phyloP scores from a whole-genome alignment of 805 yeast genomes.

The Spathaspora hagerdaliae region DNA sequence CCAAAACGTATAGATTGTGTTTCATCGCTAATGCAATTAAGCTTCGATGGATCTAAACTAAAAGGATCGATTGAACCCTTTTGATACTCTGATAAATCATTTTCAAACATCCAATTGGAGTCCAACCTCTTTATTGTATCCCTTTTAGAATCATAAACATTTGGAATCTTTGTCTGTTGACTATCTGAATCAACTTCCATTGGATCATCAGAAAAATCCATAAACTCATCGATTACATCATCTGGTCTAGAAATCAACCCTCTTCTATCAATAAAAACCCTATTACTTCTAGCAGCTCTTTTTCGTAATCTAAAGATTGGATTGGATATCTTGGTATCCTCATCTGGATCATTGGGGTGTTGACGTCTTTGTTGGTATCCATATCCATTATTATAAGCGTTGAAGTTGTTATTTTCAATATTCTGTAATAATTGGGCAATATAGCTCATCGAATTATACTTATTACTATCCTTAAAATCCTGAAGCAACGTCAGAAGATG shows the following conservation, averaged over 20 bases:
- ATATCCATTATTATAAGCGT: constrained; percentile 37
- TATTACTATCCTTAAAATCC: constrained; percentile 21
- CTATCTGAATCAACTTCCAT: constrained; percentile 17
- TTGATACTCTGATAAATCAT: constrained; percentile 45
- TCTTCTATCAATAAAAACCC: constrained; percentile 72
- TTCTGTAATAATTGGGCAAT: constrained; percentile 36
- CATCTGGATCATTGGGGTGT: constrained; percentile 11
- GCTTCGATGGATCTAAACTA: constrained; percentile 72
- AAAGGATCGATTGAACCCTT: constrained; percentile 44
- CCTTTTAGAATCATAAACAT: constrained; percentile 44
- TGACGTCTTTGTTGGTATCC: constrained; percentile 17
- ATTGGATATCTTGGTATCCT: constrained; percentile 36
- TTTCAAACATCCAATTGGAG: constrained; percentile 67
- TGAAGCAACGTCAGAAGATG: constrained; percentile 40
- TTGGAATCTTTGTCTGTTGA: constrained; percentile 15
- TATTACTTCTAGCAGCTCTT: constrained; percentile 69
- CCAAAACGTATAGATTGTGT: constrained; percentile 92
- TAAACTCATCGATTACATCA: constrained; percentile 21
- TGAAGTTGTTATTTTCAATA: constrained; percentile 36
- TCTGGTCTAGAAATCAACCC: constrained; percentile 29
- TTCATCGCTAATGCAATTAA: constrained; percentile 78
- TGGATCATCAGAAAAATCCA: constrained; percentile 11
- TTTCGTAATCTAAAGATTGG: constrained; percentile 63
- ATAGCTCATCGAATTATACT: constrained; percentile 24
- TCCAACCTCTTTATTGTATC: constrained; percentile 47